A percentile compares a stretch with the other conserved stretches of the same genome.
These are phyloP conservation scores for Boehmeria nivea DNA, from an alignment of 306 rosid genomes.

Conservation along the genomic window DNA sequence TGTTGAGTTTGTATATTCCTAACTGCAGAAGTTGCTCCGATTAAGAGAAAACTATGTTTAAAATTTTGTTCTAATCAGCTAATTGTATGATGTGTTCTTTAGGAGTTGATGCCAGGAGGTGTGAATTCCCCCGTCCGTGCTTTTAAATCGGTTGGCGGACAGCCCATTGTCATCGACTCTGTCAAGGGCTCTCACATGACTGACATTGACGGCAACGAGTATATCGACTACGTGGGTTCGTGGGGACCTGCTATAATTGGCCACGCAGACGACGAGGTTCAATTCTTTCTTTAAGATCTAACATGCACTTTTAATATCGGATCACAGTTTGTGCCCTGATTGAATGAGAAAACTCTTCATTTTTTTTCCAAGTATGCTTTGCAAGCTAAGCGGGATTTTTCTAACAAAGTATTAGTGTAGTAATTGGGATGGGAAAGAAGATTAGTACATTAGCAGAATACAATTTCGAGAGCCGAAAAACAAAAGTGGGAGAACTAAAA, in stretches of 20 bases:
- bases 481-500: too few relatives aligned
- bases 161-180: conserved; percentile 76
- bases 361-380: neutral
- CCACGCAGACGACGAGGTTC: conserved; percentile 86
- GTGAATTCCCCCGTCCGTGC: conserved; percentile 96
- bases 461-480: too few relatives aligned
- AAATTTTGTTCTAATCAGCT: neutral
- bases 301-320: neutral
- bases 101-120: conserved; percentile 98
- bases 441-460: too few relatives aligned
- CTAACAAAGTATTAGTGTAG: too few relatives aligned
- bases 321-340: neutral
- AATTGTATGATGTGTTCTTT: neutral
- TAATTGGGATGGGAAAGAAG: too few relatives aligned
- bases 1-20: too few relatives aligned
- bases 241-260: conserved; percentile 99
- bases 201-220: conserved; percentile 92
- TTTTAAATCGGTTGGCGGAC: conserved; percentile 92
- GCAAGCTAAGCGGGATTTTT: too few relatives aligned
- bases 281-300: conserved; percentile 4
- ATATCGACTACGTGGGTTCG: conserved; percentile 95
- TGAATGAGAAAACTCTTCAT: neutral
- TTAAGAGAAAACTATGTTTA: neutral
- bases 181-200: conserved; percentile 86
- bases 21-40: neutral